These are phyloP conservation scores for Trametes polyzona DNA, from an alignment of 1,284 basidiomycete genomes.

Conservation along the genomic window DNA sequence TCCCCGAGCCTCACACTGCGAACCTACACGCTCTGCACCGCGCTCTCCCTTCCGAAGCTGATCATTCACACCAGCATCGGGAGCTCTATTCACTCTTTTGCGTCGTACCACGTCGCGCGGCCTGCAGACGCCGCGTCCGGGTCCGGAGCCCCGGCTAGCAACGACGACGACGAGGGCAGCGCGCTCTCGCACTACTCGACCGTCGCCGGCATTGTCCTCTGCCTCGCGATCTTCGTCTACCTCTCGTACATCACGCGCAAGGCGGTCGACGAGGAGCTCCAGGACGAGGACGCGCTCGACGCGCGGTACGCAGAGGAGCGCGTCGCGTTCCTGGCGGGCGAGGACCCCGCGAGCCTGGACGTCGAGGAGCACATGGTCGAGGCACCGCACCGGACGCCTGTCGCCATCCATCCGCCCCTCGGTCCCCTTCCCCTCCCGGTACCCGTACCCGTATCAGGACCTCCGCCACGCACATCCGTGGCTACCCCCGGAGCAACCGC, in stretches of 20 bases:
- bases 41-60: constrained; percentile 83
- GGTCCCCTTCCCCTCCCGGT: too few relatives aligned
- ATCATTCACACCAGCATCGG: constrained; percentile 86
- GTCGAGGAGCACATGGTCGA: constrained; percentile 42
- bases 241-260: constrained; percentile 78
- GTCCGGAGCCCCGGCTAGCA: too few relatives aligned
- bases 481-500: too few relatives aligned
- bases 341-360: constrained; percentile 42
- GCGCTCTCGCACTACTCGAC: constrained; percentile 67
- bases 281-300: constrained; percentile 45
- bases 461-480: too few relatives aligned
- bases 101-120: constrained; percentile 56
- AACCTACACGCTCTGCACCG: constrained; percentile 82
- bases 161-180: constrained; percentile 48
- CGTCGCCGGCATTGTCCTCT: constrained; percentile 70
- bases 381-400: constrained; percentile 31
- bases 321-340: constrained; percentile 40
- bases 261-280: constrained; percentile 81
- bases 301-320: constrained; percentile 42
- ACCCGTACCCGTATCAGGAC: too few relatives aligned
- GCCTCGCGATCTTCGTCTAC: constrained; percentile 79
- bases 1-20: constrained; percentile 79
- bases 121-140: constrained; percentile 30
- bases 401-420: constrained; percentile 20
- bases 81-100: constrained; percentile 82